Evolutionary conservation across 345 rosid species (phyloP).

Genomic region (Acer saccharum): DNA sequence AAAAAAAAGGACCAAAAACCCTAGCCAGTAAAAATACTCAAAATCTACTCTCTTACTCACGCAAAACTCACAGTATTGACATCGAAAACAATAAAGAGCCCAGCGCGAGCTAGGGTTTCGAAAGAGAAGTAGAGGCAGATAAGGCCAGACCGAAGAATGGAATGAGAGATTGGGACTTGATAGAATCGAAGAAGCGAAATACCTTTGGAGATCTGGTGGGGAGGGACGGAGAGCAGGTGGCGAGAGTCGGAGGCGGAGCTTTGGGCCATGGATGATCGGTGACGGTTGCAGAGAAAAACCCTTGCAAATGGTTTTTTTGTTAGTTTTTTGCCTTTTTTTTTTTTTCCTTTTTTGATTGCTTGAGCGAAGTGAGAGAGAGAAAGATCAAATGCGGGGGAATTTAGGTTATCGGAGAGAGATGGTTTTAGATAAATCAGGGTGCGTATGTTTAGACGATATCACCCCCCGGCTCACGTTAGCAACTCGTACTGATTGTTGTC

Average conservation of each 20-base stretch:
- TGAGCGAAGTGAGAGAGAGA: constrained; percentile 22
- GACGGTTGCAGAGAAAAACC: constrained; percentile 38
- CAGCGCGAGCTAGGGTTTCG: constrained; percentile 18
- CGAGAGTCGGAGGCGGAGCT: constrained; percentile 51
- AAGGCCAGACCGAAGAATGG: constrained; percentile 7
- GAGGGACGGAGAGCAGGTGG: constrained; percentile 60
- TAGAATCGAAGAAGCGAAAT: background rate
- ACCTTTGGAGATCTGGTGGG: constrained; percentile 87
- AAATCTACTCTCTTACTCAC: background rate
- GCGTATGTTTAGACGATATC: constrained; percentile 14
- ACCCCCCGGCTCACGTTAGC: constrained; percentile 7
- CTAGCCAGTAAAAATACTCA: background rate
- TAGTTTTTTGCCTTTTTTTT: background rate
- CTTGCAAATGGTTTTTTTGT: background rate
- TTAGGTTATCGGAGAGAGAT: constrained; percentile 16
- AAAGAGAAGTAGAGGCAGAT: background rate
- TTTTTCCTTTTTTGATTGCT: constrained; percentile 10
- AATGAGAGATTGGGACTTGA: background rate
- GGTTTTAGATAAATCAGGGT: background rate
- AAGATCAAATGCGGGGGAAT: constrained; percentile 14
- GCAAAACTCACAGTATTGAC: constrained; percentile 8
- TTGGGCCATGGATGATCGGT: constrained; percentile 72
- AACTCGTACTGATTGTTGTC: background rate
- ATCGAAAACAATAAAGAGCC: constrained; percentile 14
- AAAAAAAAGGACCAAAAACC: constrained; percentile 2